These are phyloP conservation scores for Actinomucor elegans DNA, from an alignment of 371 early-diverging fungal species.

Conservation along the genomic window DNA sequence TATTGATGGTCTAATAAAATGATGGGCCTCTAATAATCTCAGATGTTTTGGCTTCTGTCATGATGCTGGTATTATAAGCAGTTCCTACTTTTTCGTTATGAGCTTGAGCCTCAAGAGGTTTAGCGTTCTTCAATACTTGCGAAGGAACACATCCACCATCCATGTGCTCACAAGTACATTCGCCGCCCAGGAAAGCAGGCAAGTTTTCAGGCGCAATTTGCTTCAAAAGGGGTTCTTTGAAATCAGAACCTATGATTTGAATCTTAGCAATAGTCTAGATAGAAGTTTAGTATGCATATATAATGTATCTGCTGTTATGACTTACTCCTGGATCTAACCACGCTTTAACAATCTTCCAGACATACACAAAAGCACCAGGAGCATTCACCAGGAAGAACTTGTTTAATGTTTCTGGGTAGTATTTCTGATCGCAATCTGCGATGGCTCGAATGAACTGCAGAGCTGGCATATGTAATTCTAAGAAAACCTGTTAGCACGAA, in stretches of 20 bases:
- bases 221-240: slow-evolving; percentile 59
- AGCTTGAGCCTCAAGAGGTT: slow-evolving; percentile 22
- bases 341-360: slow-evolving; percentile 78
- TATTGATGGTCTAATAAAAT: slow-evolving; percentile 1
- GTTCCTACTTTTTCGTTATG: slow-evolving; percentile 29
- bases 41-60: slow-evolving; percentile 36
- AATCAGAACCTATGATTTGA: slow-evolving; percentile 74
- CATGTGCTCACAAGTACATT: slow-evolving; percentile 80
- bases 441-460: slow-evolving; percentile 72
- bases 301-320: not conserved
- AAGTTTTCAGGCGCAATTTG: slow-evolving; percentile 78
- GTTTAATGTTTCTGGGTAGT: slow-evolving; percentile 83
- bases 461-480: slow-evolving; percentile 78
- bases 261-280: slow-evolving; percentile 73
- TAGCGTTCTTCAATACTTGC: slow-evolving; percentile 44
- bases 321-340: slow-evolving; percentile 81
- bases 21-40: slow-evolving; percentile 12
- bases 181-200: slow-evolving; percentile 78
- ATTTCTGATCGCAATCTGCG: slow-evolving; percentile 77
- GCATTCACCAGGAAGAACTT: slow-evolving; percentile 82
- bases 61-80: slow-evolving; percentile 37
- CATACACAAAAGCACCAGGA: slow-evolving; percentile 77
- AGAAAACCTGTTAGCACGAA: slow-evolving; percentile 9
- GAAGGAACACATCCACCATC: slow-evolving; percentile 74
- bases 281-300: not conserved